Evolutionary conservation across 129 eudicot genomes (phyloP).

Genomic region (sunflower (Helianthus annuus)): DNA sequence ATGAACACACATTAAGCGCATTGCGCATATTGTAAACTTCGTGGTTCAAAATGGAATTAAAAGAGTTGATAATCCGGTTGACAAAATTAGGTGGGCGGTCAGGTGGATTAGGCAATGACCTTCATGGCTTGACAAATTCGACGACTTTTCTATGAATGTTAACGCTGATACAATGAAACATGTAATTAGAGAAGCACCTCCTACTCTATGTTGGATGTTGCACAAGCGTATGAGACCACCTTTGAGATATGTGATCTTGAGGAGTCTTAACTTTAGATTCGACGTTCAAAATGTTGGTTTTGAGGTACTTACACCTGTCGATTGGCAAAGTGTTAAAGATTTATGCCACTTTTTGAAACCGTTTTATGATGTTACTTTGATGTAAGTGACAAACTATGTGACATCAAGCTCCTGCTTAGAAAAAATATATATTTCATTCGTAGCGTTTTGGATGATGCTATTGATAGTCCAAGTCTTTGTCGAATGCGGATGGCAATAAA

Average conservation of each 20-base stretch:
- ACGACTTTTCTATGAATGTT: background rate
- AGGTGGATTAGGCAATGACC: background rate
- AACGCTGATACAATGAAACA: background rate
- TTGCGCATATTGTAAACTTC: background rate
- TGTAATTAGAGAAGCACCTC: too few relatives aligned
- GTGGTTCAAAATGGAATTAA: conserved; percentile 8
- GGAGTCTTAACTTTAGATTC: background rate
- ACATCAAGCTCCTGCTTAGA: too few relatives aligned
- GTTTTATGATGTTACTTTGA: background rate
- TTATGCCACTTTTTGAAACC: background rate
- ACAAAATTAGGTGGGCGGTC: background rate
- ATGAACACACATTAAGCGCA: background rate
- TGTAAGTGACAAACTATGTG: background rate
- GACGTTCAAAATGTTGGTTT: background rate
- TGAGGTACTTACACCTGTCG: background rate
- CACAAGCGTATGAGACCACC: too few relatives aligned
- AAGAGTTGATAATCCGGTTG: background rate
- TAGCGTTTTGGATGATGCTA: background rate
- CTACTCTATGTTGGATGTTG: too few relatives aligned
- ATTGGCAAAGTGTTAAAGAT: background rate
- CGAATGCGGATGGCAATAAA: background rate
- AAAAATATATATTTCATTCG: too few relatives aligned
- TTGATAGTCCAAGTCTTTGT: background rate
- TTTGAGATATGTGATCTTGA: background rate
- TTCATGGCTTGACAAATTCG: background rate